phyloP scores from a whole-genome alignment of 2,329 filamentous ascomycete species.

The Periconia macrospinosa region DNA sequence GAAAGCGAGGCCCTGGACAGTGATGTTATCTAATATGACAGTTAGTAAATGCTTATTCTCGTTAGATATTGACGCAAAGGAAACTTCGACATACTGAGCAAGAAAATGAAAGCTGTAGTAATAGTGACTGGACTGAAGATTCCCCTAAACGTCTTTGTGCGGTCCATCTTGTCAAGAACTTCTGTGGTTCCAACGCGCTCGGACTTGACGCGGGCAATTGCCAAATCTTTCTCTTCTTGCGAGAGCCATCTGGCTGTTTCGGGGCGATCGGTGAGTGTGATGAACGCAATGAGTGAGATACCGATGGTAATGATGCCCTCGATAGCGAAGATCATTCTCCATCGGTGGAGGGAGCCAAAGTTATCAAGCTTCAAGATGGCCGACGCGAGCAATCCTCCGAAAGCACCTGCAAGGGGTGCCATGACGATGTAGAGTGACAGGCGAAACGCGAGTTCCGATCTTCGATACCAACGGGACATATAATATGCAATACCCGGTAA shows the following conservation, averaged over 20 bases:
- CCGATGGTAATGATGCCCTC: constrained; percentile 67
- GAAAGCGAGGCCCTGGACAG: constrained; percentile 70
- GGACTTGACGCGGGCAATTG: constrained; percentile 67
- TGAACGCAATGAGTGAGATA: constrained; percentile 62
- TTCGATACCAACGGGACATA: constrained; percentile 71
- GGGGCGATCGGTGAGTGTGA: constrained; percentile 69
- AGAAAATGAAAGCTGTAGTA: constrained; percentile 60
- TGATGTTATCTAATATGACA: constrained; percentile 61
- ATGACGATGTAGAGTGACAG: constrained; percentile 71
- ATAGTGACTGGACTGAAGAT: constrained; percentile 67
- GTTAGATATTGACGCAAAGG: not conserved
- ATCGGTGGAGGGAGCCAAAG: constrained; percentile 60
- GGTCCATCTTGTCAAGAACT: constrained; percentile 66
- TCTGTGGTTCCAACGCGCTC: constrained; percentile 65
- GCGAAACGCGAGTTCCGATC: constrained; percentile 68
- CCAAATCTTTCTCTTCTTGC: constrained; percentile 66
- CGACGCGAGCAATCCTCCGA: constrained; percentile 65
- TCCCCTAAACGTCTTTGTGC: constrained; percentile 61
- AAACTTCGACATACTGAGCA: constrained; percentile 43
- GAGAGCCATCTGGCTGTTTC: constrained; percentile 68
- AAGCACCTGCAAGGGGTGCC: constrained; percentile 70
- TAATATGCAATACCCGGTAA: constrained; percentile 76
- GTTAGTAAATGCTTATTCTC: not conserved
- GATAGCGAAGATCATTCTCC: constrained; percentile 74
- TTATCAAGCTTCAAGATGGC: constrained; percentile 64